These are phyloP conservation scores for Colletotrichum agaves DNA, from an alignment of 2,329 filamentous ascomycete species.

Conservation along the genomic window DNA sequence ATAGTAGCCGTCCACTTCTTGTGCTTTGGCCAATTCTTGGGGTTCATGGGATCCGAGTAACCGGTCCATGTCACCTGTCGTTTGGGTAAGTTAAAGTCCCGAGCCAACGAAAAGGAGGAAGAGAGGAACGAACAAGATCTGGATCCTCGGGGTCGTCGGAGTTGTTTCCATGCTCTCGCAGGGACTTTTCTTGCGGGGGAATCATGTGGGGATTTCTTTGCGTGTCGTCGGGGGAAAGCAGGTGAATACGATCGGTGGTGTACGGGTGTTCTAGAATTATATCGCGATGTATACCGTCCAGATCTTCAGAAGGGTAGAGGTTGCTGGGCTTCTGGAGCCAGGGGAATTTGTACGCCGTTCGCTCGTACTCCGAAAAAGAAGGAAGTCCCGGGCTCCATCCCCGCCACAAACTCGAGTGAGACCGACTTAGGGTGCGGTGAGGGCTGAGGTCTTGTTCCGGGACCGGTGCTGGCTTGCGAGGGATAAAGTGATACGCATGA, in stretches of 20 bases:
- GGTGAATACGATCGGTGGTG: slow-evolving; percentile 6
- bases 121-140: slow-evolving; percentile 39
- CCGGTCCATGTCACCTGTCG: slow-evolving; percentile 55
- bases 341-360: slow-evolving; percentile 44
- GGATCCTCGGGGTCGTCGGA: slow-evolving; percentile 37
- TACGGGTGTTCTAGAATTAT: background rate
- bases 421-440: slow-evolving; percentile 32
- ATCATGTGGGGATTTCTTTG: background rate
- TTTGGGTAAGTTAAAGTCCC: background rate
- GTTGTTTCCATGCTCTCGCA: background rate
- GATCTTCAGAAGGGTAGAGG: background rate
- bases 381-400: slow-evolving; percentile 43
- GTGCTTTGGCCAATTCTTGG: slow-evolving; percentile 57
- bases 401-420: slow-evolving; percentile 45
- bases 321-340: slow-evolving; percentile 40
- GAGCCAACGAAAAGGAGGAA: too few species aligned
- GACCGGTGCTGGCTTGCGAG: slow-evolving; percentile 29
- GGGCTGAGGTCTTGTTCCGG: slow-evolving; percentile 12
- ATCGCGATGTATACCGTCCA: background rate
- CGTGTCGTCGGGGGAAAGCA: background rate
- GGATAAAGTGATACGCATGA: slow-evolving; percentile 19
- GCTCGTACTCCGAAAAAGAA: slow-evolving; percentile 43
- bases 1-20: slow-evolving; percentile 50
- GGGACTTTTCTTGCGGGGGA: background rate
- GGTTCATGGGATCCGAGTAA: slow-evolving; percentile 52